Base-by-base conservation (phyloP, 495 filamentous ascomycete genomes). In the Cercophora scortea region DNA sequence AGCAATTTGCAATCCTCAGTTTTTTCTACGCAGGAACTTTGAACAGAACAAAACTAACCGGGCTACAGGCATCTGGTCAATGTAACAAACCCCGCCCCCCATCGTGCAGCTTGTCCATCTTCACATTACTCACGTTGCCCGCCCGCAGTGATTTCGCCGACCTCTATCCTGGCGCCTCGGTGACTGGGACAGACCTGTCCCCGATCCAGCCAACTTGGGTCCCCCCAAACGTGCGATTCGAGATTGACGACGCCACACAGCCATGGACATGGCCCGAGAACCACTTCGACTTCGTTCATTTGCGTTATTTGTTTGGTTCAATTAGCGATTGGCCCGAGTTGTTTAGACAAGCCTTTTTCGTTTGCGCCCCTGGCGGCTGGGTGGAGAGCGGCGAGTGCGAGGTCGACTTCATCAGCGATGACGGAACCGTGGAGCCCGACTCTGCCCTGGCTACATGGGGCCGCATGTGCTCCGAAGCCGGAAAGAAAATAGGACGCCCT, bases 251-350 rank as follows among this genome's bases (percentile, higher is more conserved):
- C 56, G 72, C 74, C 49, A 71, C 77, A 35, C 54, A 65, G 32
- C 59, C 66, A 15, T 85, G 80, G 81, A 65, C 73, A 1, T 83
- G 71, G 58, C 55, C 68, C 9, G 62, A 66, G 5, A 64, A 78
- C 41, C 51, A 60, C 47, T 88, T 87, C 57, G 85, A 88, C 67
- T 84, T 80, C 54, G 73, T 88, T 46, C 82, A 87, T 65, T 70
- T 80, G 6, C 75, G 81, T 33, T 66, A 72, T 12, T 60, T 86
- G 41, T 73, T 75, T 47, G 80, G 78, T 18, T 72, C 69, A 18
- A 70, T 86, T 45, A 60, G 56, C 13, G 73, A 86, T 58, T 87
- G 82, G 81, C 64, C 69, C 5, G 62, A 54, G 17, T 68, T 71
- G 2, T 66, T 72, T 40, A 18, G 52, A 19, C 56, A 76, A 42